Conservation (phyloP, 2,329 filamentous ascomycete species). For the Colletotrichum lindemuthianum region DNA sequence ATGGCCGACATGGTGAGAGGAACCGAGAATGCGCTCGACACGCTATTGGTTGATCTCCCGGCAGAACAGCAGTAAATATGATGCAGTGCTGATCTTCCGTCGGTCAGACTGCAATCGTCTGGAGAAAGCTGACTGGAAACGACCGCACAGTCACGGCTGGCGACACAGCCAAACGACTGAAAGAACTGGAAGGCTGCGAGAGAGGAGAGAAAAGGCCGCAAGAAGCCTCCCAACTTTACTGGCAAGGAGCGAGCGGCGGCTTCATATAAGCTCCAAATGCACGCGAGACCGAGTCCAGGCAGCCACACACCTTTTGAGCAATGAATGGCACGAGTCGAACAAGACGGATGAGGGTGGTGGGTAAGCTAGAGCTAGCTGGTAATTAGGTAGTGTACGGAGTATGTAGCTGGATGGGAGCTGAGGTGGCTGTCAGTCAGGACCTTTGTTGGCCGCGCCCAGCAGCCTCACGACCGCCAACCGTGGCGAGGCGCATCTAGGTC, state of each 20-base stretch:
- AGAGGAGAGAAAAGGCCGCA: neutral
- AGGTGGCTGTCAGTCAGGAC: constrained; percentile 33
- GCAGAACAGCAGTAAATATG: neutral
- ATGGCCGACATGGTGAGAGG: constrained; percentile 20
- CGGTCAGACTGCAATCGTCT: neutral
- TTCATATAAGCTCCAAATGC: constrained; percentile 31
- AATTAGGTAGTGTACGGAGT: no score
- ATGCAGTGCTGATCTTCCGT: neutral
- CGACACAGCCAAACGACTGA: neutral
- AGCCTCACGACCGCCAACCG: constrained; percentile 33
- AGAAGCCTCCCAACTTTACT: no score
- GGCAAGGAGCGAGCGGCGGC: constrained; percentile 1
- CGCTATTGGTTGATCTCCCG: constrained; percentile 6
- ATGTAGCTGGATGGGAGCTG: constrained; percentile 33
- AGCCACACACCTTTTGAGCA: constrained; percentile 30
- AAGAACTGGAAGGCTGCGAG: neutral
- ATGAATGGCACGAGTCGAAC: constrained; percentile 28
- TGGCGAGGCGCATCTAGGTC: constrained; percentile 35
- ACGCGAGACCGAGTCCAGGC: constrained; percentile 32
- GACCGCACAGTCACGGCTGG: constrained; percentile 2
- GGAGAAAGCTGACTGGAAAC: constrained; percentile 3
- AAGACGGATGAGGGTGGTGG: constrained; percentile 35
- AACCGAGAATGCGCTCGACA: constrained; percentile 9
- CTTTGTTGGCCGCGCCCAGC: constrained; percentile 33
- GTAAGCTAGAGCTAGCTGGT: no score